These are phyloP conservation scores for Microcos paniculata DNA, from an alignment of 345 rosid species.

Conservation along the genomic window DNA sequence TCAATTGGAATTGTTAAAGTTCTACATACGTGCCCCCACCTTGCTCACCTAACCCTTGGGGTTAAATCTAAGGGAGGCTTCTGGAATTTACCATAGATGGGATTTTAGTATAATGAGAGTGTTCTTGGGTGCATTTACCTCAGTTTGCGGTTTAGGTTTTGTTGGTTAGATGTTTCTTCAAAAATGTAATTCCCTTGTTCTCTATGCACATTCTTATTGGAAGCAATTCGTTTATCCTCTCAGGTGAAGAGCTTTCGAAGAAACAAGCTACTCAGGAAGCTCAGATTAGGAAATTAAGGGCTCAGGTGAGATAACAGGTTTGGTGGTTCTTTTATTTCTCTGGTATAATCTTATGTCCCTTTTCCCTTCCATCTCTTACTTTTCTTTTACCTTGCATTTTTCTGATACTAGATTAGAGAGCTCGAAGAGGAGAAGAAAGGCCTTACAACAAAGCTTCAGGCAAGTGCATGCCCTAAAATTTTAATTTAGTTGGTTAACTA, in stretches of 20 bases:
- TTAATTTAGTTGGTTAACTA: constrained; percentile 2
- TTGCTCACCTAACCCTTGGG: neutral
- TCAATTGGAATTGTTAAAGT: neutral
- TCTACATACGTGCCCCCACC: neutral
- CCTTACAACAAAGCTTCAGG: constrained; percentile 91
- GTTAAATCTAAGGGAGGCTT: neutral
- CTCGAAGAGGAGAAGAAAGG: constrained; percentile 98
- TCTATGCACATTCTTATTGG: constrained; percentile 8
- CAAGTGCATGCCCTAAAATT: constrained; percentile 34
- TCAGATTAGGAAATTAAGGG: constrained; percentile 91
- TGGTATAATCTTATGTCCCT: constrained; percentile 16
- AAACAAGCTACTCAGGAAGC: constrained; percentile 98
- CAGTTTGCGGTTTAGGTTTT: neutral
- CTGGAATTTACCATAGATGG: neutral
- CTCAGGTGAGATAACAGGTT: constrained; percentile 63
- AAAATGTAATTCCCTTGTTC: constrained; percentile 1
- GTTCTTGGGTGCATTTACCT: neutral
- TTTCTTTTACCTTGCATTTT: constrained; percentile 22
- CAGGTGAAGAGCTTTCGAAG: constrained; percentile 99
- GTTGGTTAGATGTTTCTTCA: neutral
- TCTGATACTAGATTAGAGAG: constrained; percentile 73
- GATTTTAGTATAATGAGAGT: neutral
- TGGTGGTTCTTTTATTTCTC: constrained; percentile 12
- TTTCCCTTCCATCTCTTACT: constrained; percentile 21
- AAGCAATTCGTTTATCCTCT: constrained; percentile 18